Base-by-base conservation (phyloP, 2,329 filamentous ascomycete species). In the Graphilbum sp. region DNA sequence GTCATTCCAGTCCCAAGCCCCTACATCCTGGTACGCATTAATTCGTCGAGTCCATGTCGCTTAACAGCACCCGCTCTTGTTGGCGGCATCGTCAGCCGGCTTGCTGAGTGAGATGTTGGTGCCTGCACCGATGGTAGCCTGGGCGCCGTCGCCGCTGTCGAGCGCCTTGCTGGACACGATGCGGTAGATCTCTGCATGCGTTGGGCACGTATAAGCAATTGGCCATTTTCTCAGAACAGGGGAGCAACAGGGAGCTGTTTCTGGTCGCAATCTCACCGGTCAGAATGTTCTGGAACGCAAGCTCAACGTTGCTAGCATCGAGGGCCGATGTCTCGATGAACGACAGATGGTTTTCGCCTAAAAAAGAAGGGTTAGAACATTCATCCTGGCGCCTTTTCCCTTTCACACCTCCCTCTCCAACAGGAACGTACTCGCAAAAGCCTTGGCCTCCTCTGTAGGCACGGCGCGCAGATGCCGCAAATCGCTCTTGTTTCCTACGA, bases 401-500 rank as follows among this genome's bases (percentile, higher is more conserved):
- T n/a, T n/a, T n/a, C n/a, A n/a, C n/a, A n/a, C n/a, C n/a, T n/a
- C n/a, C n/a, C n/a, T n/a, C n/a, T n/a, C n/a, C n/a, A n/a, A n/a
- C 7, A 35, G 19, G 16, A 24, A 18, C 72, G 46, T 64, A 93
- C 88, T 95, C 41, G 90, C 90, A 75, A 98, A 98, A 46, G 84
- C 72, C 66, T 96, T 98, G 51, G 88, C 90, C 63, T 96, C 88
- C 57, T 98, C 90, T 43, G 90, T 98, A 37, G 90, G 86, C 49
- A 98, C 90, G 48, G 90, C 90, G 59, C 90, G 76, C 55, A 98
- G 71, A 65, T 98, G 90, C 63, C 87, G 83, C 79, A 96, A 81
- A 93, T 98, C 90, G 62, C 87, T 96, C 81, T 98, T 98, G 77
- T 98, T 98, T 61, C 90, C 90, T 40, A 96, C 90, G 54, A 98